These are phyloP conservation scores for Eucalyptus sp. DNA, from an alignment of 345 rosid species.

Conservation along the genomic window DNA sequence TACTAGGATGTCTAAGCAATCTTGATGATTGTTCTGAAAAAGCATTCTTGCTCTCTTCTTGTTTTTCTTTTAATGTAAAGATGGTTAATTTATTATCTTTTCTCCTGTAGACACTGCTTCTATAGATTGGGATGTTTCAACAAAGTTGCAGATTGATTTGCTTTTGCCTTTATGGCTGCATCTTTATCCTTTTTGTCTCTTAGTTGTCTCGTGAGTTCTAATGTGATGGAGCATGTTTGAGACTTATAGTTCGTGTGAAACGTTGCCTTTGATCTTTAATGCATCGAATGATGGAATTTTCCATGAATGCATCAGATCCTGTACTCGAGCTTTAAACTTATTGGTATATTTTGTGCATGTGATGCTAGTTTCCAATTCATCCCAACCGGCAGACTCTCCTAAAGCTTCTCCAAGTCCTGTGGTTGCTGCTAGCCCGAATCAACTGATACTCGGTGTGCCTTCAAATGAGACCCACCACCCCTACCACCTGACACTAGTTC, in stretches of 20 bases:
- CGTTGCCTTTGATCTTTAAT: not conserved
- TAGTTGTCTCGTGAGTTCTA: not conserved
- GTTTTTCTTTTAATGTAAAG: not conserved
- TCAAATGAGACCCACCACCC: conserved; percentile 29
- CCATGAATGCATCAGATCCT: not conserved
- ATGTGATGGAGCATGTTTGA: not conserved
- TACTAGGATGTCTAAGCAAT: not conserved
- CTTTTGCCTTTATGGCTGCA: not conserved
- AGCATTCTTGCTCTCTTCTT: not conserved
- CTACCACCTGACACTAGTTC: conserved; percentile 57
- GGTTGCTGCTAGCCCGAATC: conserved; percentile 63
- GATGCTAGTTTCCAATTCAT: conserved; percentile 26
- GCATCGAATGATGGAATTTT: not conserved
- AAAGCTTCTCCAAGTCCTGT: conserved; percentile 45
- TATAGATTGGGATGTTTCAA: not conserved
- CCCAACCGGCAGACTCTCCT: conserved; percentile 35
- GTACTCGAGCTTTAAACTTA: not conserved
- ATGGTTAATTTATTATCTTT: not conserved
- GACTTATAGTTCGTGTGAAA: not conserved
- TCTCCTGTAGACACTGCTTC: too few relatives aligned
- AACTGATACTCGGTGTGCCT: conserved; percentile 24
- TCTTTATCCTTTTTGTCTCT: not conserved
- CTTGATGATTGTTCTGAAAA: not conserved
- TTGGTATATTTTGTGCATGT: not conserved
- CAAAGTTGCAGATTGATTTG: not conserved